Base-by-base conservation (phyloP, 2,329 filamentous ascomycete species). In the Verticillium tricorpus region DNA sequence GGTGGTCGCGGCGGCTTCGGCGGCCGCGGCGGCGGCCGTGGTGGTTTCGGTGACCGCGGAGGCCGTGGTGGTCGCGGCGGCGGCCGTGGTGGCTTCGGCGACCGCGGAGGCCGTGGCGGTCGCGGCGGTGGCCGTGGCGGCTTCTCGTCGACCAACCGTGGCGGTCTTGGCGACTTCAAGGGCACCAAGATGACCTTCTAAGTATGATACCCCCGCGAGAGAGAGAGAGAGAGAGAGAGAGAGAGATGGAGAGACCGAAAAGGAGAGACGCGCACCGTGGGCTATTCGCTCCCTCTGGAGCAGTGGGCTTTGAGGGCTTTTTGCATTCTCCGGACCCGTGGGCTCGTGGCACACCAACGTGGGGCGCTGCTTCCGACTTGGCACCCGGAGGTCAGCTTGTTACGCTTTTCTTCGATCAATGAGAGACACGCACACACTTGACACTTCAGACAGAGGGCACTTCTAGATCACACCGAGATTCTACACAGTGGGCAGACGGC, bases 141-240 rank as follows among this genome's bases (percentile, higher is more conserved):
- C 60, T 80, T 85, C 65, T 77, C 82, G 64, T 73, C 75, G 58
- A 69, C 76, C 62, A 70, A 71, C 58, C 72, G 78, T 56, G 75
- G 78, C 32, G 74, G 74, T 61, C 69, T 78, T 61, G 77, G 80
- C 56, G 77, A 78, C 64, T 79, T 76, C 71, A 80, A 84, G 77
- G 92, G 92, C 77, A 89, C 87, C 81, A 95, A 93, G 87, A 87
- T 86, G 74, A 90, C 87, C 67, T 92, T 92, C 75, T 80, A 79
- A 64, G 39, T 39, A 59, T 59, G 40, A 59, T 59, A 55, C 58
- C 45, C 77, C 63, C 71, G 71, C 71, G 45, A 50, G 63, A 55
- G 65, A 60, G 59, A 62, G 64, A 61, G 65, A 40, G 11, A 50
- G 8, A 19, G 22, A 25, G 17, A 19, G 40, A 50, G 40, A 50